These are phyloP conservation scores for Huntiella abstrusa DNA, from an alignment of 2,329 filamentous ascomycete genomes.

Conservation along the genomic window DNA sequence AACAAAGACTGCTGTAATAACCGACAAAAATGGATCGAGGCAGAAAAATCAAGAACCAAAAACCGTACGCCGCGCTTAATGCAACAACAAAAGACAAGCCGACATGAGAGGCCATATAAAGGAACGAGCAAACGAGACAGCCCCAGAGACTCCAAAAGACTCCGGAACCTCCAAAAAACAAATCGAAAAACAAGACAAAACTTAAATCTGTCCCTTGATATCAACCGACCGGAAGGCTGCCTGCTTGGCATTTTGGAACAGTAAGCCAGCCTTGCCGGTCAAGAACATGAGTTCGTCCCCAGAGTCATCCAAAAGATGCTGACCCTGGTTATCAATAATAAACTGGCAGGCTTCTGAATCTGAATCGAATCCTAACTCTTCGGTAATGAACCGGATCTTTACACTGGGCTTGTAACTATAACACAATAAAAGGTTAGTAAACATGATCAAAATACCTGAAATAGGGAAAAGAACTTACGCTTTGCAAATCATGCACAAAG, in stretches of 20 bases:
- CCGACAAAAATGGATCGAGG: too few species aligned
- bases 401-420: constrained; percentile 79
- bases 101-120: too few species aligned
- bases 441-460: background rate
- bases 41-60: too few species aligned
- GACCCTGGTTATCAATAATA: constrained; percentile 60
- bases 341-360: constrained; percentile 84
- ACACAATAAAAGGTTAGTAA: constrained; percentile 24
- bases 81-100: too few species aligned
- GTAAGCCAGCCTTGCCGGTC: constrained; percentile 48
- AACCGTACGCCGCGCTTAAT: too few species aligned
- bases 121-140: too few species aligned
- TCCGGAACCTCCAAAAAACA: background rate
- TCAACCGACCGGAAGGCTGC: constrained; percentile 74
- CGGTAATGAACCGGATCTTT: constrained; percentile 76
- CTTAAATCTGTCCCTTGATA: constrained; percentile 85
- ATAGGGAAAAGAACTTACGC: constrained; percentile 44
- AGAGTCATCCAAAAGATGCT: constrained; percentile 49
- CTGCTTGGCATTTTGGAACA: constrained; percentile 57
- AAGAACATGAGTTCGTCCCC: constrained; percentile 41
- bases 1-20: too few species aligned
- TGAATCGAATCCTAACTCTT: constrained; percentile 89
- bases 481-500: constrained; percentile 83
- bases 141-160: background rate
- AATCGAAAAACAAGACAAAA: background rate